phyloP scores from a whole-genome alignment of 208 protist genomes.

The Acanthamoeba castellanii region DNA sequence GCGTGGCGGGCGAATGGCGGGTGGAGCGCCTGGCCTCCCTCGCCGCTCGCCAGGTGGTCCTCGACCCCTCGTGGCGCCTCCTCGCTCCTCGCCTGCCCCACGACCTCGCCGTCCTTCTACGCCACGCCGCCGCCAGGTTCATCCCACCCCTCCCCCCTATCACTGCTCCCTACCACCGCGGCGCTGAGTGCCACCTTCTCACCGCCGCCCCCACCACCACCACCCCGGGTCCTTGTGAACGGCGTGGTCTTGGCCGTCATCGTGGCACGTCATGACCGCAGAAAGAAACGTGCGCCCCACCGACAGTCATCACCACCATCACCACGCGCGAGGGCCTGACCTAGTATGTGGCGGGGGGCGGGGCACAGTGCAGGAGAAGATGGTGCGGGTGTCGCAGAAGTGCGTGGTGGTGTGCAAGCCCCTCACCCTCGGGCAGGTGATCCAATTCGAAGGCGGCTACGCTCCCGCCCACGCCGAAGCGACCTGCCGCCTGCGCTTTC shows the following conservation, averaged over 20 bases:
- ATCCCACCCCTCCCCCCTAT: no score
- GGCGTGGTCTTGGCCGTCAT: background rate
- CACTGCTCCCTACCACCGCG: no score
- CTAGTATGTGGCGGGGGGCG: background rate
- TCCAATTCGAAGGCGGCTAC: background rate
- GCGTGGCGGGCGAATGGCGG: background rate
- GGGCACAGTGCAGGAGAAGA: constrained; percentile 10
- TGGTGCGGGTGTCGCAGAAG: background rate
- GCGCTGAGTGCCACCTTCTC: no score
- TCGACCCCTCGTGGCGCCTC: background rate
- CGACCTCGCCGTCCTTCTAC: background rate
- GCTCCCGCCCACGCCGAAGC: background rate
- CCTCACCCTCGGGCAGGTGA: background rate
- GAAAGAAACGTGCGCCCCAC: background rate
- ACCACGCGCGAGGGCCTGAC: background rate
- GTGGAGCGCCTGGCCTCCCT: constrained; percentile 7
- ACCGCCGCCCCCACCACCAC: no score
- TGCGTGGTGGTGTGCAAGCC: constrained; percentile 55
- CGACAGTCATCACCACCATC: no score
- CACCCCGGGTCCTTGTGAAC: background rate
- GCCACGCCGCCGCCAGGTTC: background rate
- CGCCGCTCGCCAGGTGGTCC: background rate
- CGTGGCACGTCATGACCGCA: no score
- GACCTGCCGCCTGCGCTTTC: background rate
- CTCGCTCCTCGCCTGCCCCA: background rate